Percentiles rank a stretch among this genome's conserved stretches.
phyloP scores from a whole-genome alignment of 2,329 filamentous ascomycete genomes.

The Tolypocladium inflatum region DNA sequence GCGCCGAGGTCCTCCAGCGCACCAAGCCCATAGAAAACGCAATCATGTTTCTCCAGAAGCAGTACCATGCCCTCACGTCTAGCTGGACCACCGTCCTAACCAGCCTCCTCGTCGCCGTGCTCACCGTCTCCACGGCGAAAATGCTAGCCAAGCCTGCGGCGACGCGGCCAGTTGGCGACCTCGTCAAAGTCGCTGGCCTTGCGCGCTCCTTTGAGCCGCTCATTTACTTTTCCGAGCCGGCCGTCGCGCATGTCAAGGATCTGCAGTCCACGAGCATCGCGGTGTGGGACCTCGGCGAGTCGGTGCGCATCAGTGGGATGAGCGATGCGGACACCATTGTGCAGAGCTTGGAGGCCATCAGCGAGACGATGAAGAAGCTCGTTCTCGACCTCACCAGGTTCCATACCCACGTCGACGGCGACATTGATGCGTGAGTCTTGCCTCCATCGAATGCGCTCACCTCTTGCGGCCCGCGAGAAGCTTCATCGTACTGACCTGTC shows the following conservation, averaged over 20 bases:
- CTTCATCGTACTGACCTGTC: not conserved
- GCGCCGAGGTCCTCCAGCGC: conserved; percentile 80
- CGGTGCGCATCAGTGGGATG: conserved; percentile 82
- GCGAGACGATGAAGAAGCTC: conserved; percentile 74
- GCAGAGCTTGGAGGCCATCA: conserved; percentile 72
- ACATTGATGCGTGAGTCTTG: conserved; percentile 64
- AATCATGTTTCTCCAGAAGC: conserved; percentile 52
- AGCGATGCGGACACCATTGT: conserved; percentile 82
- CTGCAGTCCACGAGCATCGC: conserved; percentile 86
- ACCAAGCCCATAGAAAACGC: conserved; percentile 74
- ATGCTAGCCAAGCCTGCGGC: conserved; percentile 60
- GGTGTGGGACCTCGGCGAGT: conserved; percentile 91
- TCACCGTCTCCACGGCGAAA: conserved; percentile 57
- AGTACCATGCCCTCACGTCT: conserved; percentile 51
- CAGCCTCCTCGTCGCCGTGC: conserved; percentile 49
- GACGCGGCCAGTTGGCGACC: conserved; percentile 41
- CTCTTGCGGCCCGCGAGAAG: not conserved
- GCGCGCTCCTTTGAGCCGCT: conserved; percentile 89
- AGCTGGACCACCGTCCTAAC: conserved; percentile 60
- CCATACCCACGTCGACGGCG: conserved; percentile 86
- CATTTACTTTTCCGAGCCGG: conserved; percentile 90
- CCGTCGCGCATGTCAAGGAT: conserved; percentile 75
- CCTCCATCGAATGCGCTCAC: not conserved
- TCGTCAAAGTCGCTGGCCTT: conserved; percentile 83
- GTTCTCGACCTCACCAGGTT: conserved; percentile 83